phyloP scores from a whole-genome alignment of 164 flowering plant species.

The Piper betle region DNA sequence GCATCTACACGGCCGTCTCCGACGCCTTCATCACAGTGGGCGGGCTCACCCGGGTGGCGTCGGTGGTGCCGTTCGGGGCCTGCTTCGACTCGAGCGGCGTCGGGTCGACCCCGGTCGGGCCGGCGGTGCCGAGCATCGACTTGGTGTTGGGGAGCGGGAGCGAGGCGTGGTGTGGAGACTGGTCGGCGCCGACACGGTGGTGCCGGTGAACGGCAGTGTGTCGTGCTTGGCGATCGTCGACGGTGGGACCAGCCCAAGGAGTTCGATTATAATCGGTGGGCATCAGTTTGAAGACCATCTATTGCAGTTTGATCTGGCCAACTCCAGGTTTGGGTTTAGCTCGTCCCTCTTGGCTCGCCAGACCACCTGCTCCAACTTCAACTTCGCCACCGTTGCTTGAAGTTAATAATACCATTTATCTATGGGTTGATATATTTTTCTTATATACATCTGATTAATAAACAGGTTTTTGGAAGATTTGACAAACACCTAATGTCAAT shows the following conservation, averaged over 20 bases:
- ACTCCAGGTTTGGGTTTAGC: constrained; percentile 27
- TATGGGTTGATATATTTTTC: no score
- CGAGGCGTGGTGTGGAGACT: constrained; percentile 32
- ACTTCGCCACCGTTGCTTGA: constrained; percentile 12
- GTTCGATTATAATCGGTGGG: constrained; percentile 34
- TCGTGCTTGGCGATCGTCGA: constrained; percentile 30
- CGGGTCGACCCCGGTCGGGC: constrained; percentile 6
- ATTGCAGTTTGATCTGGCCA: constrained; percentile 5
- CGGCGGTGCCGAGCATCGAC: constrained; percentile 22
- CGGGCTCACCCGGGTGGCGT: constrained; percentile 8
- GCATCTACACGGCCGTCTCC: constrained; percentile 21
- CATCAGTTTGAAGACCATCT: constrained; percentile 23
- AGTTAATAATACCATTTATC: no score
- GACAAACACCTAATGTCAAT: no score
- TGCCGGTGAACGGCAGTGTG: constrained; percentile 17
- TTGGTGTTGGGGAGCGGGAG: constrained; percentile 27
- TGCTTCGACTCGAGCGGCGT: constrained; percentile 24
- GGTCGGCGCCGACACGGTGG: constrained; percentile 33
- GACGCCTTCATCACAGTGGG: constrained; percentile 15
- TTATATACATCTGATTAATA: no score
- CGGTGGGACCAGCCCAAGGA: constrained; percentile 23
- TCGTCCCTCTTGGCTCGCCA: constrained; percentile 14
- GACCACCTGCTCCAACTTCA: constrained; percentile 39
- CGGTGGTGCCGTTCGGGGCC: constrained; percentile 28
- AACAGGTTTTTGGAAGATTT: no score